A percentile compares a stretch with the other conserved stretches of the same genome.
Conservation (phyloP, 2,329 filamentous ascomycete genomes). For the Pseudophaeomoniella oleicola region DNA sequence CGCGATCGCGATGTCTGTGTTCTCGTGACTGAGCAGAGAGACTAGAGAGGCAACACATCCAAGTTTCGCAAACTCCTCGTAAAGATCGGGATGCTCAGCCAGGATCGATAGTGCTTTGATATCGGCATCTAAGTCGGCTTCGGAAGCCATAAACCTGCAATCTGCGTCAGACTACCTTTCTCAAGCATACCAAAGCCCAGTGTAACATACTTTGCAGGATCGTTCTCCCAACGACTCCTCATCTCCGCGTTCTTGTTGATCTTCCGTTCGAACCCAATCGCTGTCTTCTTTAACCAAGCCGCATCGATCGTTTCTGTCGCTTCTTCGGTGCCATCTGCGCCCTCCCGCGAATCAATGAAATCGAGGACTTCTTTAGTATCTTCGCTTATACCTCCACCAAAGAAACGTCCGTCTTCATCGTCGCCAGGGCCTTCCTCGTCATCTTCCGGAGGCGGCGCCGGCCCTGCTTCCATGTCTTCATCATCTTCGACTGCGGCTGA, state of each 20-base stretch:
- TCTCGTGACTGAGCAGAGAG: slow-evolving; percentile 77
- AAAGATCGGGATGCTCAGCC: slow-evolving; percentile 72
- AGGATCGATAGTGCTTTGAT: slow-evolving; percentile 79
- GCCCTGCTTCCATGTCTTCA: slow-evolving; percentile 33
- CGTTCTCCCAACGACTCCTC: slow-evolving; percentile 66
- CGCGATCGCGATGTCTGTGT: slow-evolving; percentile 89
- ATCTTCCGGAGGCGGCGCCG: slow-evolving; percentile 41
- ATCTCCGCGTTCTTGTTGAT: slow-evolving; percentile 85
- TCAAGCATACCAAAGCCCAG: not conserved
- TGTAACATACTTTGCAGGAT: slow-evolving; percentile 52
- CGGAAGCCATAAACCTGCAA: slow-evolving; percentile 55
- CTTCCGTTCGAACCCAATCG: slow-evolving; percentile 74
- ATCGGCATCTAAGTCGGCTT: slow-evolving; percentile 79
- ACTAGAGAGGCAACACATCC: slow-evolving; percentile 63
- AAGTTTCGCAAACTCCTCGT: slow-evolving; percentile 62
- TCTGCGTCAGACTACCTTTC: not conserved
- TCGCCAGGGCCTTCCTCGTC: slow-evolving; percentile 47
- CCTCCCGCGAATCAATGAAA: slow-evolving; percentile 57
- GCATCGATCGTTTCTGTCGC: slow-evolving; percentile 61
- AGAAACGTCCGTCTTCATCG: slow-evolving; percentile 90
- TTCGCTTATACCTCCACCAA: slow-evolving; percentile 75
- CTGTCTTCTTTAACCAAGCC: slow-evolving; percentile 69
- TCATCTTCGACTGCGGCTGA: slow-evolving; percentile 28
- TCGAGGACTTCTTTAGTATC: slow-evolving; percentile 74
- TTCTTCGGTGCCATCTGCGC: slow-evolving; percentile 8